Evolutionary conservation across 192 early-diverging fungal species (phyloP), one percentile per base, ranked within the genome.

Genomic region (Lunasporangiospora selenospora): DNA sequence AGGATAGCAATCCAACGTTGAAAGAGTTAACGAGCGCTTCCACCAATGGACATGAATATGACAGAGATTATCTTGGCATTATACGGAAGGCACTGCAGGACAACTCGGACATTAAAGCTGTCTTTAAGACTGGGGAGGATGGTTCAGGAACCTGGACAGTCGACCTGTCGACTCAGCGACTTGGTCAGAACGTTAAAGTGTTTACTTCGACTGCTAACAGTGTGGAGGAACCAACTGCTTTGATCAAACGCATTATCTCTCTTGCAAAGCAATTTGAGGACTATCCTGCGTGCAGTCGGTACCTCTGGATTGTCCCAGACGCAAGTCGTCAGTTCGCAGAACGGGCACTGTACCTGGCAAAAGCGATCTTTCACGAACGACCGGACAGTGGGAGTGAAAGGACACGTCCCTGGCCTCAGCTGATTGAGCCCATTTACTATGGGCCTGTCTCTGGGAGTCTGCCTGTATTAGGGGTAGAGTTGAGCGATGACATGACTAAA

Each of bases 231-330:
- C 58, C 66, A 1, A 56, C 66, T 4, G 16, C 30, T n/a, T 11
- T 61, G 9, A 19, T 58, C 18, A n/a, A 55, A 46, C 49, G 38
- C 13, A 5, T 61, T 12, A 32, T 53, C 3, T 54, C 24, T 4
- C 19, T 70, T 18, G 66, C 58, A 9, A 23, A 19, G 3, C 58
- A 55, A 5, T 70, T 61, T 50, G 31, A 27, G n/a, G 29, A 48
- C 10, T 18, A 60, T 18, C 26, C 21, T 24, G 0, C 9, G 10
- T 0, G 15, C 3, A 11, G 16, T 18, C 53, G 69, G 10, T 73
- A 58, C 53, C 9, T 73, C 29, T 73, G 69, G 69, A 21, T 73
- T 24, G 37, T 63, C 1, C 60, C 69, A 10, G 61, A 73, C n/a
- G 47, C 41, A 1, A 41, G 55, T 18, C 53, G 59, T n/a, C 49